These are phyloP conservation scores for Flueggea neowawraea DNA, from an alignment of 441 rosid species.

Conservation along the genomic window DNA sequence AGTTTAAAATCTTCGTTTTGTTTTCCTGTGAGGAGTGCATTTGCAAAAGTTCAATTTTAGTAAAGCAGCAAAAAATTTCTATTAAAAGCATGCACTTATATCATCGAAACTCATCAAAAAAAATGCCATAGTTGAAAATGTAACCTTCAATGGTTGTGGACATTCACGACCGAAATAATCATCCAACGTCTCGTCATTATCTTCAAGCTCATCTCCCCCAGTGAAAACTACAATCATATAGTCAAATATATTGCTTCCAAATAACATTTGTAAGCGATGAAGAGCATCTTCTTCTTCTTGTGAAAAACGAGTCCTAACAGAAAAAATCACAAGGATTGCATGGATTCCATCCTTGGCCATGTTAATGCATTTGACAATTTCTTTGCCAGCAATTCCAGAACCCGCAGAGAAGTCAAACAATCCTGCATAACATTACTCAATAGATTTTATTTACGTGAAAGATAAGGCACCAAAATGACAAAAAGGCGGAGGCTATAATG, in stretches of 20 bases:
- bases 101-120: too few relatives aligned
- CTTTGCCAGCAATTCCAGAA: conserved; percentile 62
- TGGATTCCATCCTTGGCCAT: conserved; percentile 88
- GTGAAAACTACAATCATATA: conserved; percentile 85
- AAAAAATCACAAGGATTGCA: conserved; percentile 68
- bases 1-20: too few relatives aligned
- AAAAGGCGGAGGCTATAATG: too few relatives aligned
- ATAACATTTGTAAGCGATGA: conserved; percentile 54
- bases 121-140: conserved; percentile 3
- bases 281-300: conserved; percentile 68
- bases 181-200: conserved; percentile 63
- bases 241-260: conserved; percentile 65
- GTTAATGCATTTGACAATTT: conserved; percentile 70
- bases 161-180: conserved; percentile 64
- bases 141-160: conserved; percentile 73
- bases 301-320: conserved; percentile 57
- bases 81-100: too few relatives aligned
- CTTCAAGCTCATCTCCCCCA: conserved; percentile 90
- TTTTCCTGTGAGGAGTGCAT: too few relatives aligned
- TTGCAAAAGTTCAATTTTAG: too few relatives aligned
- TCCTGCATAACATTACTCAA: conserved; percentile 34
- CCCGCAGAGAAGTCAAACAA: conserved; percentile 64
- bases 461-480: too few relatives aligned
- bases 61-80: too few relatives aligned
- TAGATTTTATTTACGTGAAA: neutral